Conservation (phyloP, 768 basidiomycete genomes). For the Tremella yokohamensis region DNA sequence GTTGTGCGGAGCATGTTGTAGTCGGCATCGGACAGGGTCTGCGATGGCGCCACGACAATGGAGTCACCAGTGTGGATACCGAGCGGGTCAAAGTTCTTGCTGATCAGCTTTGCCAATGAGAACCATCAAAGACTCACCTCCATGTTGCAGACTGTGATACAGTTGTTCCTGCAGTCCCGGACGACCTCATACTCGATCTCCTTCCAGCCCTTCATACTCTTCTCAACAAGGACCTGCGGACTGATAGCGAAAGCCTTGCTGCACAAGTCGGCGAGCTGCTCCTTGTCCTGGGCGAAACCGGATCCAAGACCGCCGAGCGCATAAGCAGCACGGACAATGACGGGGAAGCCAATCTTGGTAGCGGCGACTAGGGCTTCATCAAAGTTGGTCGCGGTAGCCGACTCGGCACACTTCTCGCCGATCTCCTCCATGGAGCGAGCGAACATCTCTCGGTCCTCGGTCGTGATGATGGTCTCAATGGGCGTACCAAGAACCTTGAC, state of each 20-base stretch:
- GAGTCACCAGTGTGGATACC: conserved; percentile 99
- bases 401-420: conserved; percentile 91
- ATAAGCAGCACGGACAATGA: conserved; percentile 95
- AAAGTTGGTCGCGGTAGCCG: conserved; percentile 75
- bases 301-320: conserved; percentile 92
- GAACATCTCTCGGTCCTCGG: conserved; percentile 93
- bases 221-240: conserved; percentile 97
- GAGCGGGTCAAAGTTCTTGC: conserved; percentile 94
- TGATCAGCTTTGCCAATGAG: background rate
- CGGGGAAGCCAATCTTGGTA: conserved; percentile 79
- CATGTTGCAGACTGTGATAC: conserved; percentile 99
- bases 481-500: conserved; percentile 93
- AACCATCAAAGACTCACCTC: conserved; percentile 64
- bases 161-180: conserved; percentile 94
- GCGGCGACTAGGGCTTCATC: conserved; percentile 84
- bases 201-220: conserved; percentile 99
- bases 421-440: conserved; percentile 91
- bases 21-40: conserved; percentile 97
- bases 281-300: conserved; percentile 92
- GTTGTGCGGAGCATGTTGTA: conserved; percentile 99
- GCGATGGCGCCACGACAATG: conserved; percentile 95
- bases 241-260: conserved; percentile 94
- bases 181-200: conserved; percentile 99
- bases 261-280: conserved; percentile 81
- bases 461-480: conserved; percentile 93